phyloP scores from a whole-genome alignment of 2,329 filamentous ascomycete species.

The Tolypocladium paradoxum region DNA sequence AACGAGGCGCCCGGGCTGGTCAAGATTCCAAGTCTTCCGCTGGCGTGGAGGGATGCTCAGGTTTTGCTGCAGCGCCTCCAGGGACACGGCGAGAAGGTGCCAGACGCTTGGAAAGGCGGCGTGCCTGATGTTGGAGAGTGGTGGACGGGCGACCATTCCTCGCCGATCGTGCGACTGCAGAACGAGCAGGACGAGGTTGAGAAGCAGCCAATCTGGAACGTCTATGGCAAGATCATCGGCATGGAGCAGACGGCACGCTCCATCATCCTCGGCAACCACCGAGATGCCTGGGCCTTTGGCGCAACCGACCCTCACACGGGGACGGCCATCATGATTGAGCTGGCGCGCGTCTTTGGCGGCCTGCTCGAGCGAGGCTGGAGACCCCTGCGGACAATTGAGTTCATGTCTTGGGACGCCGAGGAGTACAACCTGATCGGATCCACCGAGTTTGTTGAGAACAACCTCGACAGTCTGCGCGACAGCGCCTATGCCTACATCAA shows the following conservation, averaged over 20 bases:
- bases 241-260: conserved; percentile 73
- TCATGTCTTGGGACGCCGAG: conserved; percentile 91
- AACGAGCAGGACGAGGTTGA: conserved; percentile 81
- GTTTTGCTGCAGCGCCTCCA: conserved; percentile 64
- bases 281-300: conserved; percentile 86
- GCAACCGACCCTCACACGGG: conserved; percentile 78
- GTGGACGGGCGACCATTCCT: conserved; percentile 71
- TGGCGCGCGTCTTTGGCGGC: conserved; percentile 75
- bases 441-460: conserved; percentile 87
- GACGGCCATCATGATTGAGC: conserved; percentile 82
- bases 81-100: conserved; percentile 60
- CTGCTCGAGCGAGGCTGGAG: conserved; percentile 72
- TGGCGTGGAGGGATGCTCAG: conserved; percentile 84
- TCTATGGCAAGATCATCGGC: conserved; percentile 76
- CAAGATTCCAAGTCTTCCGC: conserved; percentile 78
- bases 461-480: conserved; percentile 59
- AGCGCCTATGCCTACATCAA: conserved; percentile 85
- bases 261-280: conserved; percentile 85
- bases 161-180: conserved; percentile 68
- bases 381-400: conserved; percentile 87
- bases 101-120: conserved; percentile 63
- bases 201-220: conserved; percentile 82
- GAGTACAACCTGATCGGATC: conserved; percentile 92
- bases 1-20: conserved; percentile 63
- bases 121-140: conserved; percentile 67